phyloP scores from a whole-genome alignment of 495 filamentous ascomycete genomes.

The Hyaloscypha finlandica region DNA sequence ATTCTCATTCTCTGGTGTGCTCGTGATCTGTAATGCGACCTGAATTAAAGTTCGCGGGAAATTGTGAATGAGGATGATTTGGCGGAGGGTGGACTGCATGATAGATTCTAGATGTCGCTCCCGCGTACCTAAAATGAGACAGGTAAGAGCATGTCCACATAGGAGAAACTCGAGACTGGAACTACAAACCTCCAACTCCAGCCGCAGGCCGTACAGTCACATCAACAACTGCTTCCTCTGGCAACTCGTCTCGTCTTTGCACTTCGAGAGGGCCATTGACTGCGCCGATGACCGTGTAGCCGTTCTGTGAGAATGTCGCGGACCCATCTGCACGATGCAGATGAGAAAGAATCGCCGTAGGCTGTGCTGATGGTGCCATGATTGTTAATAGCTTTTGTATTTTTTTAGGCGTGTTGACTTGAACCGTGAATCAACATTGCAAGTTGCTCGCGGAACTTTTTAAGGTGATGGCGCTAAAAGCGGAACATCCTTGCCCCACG shows the following conservation, averaged over 20 bases:
- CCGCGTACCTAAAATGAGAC: conserved; percentile 56
- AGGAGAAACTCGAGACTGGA: conserved; percentile 37
- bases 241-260: conserved; percentile 78
- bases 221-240: conserved; percentile 88
- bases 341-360: conserved; percentile 52
- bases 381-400: conserved; percentile 11
- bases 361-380: conserved; percentile 47
- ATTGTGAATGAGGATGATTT: conserved; percentile 66
- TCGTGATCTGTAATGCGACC: conserved; percentile 64
- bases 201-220: conserved; percentile 83
- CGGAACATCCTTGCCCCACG: conserved; percentile 18
- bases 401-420: not conserved
- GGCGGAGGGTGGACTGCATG: conserved; percentile 64
- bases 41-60: conserved; percentile 70
- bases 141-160: conserved; percentile 34
- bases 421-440: not conserved
- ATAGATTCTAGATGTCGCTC: conserved; percentile 75
- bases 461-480: conserved; percentile 1
- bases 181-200: conserved; percentile 75
- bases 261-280: conserved; percentile 95
- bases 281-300: conserved; percentile 78
- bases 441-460: not conserved
- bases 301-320: conserved; percentile 74
- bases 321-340: conserved; percentile 84
- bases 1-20: conserved; percentile 56